Conservation (phyloP, 2,329 filamentous ascomycete species). For the Didymella glomerata region DNA sequence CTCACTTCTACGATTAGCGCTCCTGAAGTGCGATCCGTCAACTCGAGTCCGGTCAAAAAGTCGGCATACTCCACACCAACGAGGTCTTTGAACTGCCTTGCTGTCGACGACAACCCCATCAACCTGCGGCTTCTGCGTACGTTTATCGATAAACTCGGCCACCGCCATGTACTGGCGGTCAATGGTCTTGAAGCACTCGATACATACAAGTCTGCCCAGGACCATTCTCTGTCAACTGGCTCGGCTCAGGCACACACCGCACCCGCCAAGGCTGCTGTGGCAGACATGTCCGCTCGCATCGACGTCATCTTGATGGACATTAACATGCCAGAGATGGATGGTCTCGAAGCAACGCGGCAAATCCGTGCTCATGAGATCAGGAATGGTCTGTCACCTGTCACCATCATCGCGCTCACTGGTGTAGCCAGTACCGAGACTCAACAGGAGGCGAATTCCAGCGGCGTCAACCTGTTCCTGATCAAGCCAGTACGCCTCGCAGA, state of each 20-base stretch:
- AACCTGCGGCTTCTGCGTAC: constrained; percentile 50
- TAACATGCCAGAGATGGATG: constrained; percentile 52
- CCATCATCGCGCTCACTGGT: constrained; percentile 63
- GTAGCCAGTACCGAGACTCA: constrained; percentile 60
- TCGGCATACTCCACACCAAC: constrained; percentile 28
- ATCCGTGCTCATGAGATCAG: constrained; percentile 58
- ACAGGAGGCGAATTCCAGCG: constrained; percentile 61
- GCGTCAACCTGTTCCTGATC: constrained; percentile 64
- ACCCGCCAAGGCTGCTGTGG: constrained; percentile 5
- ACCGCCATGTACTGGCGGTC: constrained; percentile 44
- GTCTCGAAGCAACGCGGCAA: constrained; percentile 51
- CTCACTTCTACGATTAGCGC: constrained; percentile 43
- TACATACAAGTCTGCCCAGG: constrained; percentile 35
- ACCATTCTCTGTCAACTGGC: constrained; percentile 6
- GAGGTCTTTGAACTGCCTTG: constrained; percentile 43
- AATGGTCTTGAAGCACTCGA: constrained; percentile 51
- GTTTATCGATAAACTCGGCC: constrained; percentile 48
- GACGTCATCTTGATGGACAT: constrained; percentile 50
- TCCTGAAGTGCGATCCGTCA: constrained; percentile 40
- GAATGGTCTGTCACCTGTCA: constrained; percentile 52
- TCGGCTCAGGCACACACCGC: constrained; percentile 18
- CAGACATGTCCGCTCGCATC: constrained; percentile 25
- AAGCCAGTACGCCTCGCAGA: constrained; percentile 60
- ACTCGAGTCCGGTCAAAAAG: constrained; percentile 28
- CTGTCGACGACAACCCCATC: constrained; percentile 53